Evolutionary conservation across 2,329 filamentous ascomycete genomes (phyloP).

Genomic region (Mariannaea elegans): DNA sequence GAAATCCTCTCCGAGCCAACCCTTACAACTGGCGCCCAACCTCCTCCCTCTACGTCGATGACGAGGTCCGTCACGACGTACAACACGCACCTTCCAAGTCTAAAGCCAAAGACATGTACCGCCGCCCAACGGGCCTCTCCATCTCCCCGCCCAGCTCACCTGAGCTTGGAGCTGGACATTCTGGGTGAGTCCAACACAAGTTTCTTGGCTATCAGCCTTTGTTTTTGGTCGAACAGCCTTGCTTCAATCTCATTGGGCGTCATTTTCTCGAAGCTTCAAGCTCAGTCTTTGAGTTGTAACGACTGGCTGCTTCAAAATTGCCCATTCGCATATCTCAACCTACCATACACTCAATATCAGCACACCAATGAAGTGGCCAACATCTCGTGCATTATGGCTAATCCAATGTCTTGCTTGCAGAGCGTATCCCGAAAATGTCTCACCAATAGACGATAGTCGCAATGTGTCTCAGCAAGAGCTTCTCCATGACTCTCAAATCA

Average conservation of each 20-base stretch:
- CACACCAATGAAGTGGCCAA: slow-evolving; percentile 24
- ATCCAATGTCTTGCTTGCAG: slow-evolving; percentile 40
- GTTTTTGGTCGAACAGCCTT: not conserved
- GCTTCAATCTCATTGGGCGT: not conserved
- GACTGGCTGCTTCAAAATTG: not conserved
- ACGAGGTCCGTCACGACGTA: slow-evolving; percentile 17
- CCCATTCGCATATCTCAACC: not conserved
- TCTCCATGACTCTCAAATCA: slow-evolving; percentile 25
- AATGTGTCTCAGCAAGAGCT: slow-evolving; percentile 46
- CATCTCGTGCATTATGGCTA: slow-evolving; percentile 24
- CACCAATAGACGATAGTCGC: slow-evolving; percentile 60
- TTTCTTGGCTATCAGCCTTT: slow-evolving; percentile 28
- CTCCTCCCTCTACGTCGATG: slow-evolving; percentile 62
- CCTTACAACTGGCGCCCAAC: slow-evolving; percentile 53
- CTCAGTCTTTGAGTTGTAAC: not conserved
- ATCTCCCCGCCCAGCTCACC: slow-evolving; percentile 68
- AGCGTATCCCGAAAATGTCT: slow-evolving; percentile 52
- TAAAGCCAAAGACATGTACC: slow-evolving; percentile 39
- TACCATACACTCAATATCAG: not conserved
- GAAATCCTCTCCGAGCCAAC: slow-evolving; percentile 47
- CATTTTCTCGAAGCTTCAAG: not conserved
- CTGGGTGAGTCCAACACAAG: slow-evolving; percentile 51
- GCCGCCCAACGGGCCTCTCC: slow-evolving; percentile 52
- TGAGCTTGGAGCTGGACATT: slow-evolving; percentile 49
- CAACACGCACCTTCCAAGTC: slow-evolving; percentile 48